Percentiles rank a stretch among this genome's conserved stretches.
Conservation (phyloP, 2,329 filamentous ascomycete species). For the Thielaviopsis punctulata region DNA sequence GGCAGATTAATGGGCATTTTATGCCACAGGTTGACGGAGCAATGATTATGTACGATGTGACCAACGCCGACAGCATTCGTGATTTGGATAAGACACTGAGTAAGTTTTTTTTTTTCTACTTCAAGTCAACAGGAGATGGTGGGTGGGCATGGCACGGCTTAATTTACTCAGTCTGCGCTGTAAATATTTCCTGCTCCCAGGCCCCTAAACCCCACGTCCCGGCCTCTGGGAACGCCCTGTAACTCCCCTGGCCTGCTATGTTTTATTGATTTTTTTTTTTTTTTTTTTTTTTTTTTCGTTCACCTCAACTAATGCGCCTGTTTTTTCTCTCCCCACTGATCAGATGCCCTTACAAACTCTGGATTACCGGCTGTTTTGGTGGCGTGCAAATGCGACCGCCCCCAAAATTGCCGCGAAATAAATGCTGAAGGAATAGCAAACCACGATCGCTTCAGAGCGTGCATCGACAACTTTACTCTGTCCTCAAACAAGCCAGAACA, state of each 20-base stretch:
- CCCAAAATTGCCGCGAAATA: conserved; percentile 51
- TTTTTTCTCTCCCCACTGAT: neutral
- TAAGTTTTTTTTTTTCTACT: conserved; percentile 30
- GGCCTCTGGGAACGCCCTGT: neutral
- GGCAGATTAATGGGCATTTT: conserved; percentile 50
- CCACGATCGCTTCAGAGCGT: conserved; percentile 49
- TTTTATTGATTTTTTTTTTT: too few relatives aligned
- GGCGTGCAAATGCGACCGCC: conserved; percentile 77
- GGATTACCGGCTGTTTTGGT: conserved; percentile 64
- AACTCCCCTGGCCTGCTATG: neutral
- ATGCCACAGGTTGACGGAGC: conserved; percentile 68
- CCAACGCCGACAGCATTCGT: conserved; percentile 55
- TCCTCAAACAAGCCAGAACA: conserved; percentile 53
- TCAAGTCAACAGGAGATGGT: neutral
- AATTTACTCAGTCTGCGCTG: neutral
- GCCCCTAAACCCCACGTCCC: too few relatives aligned
- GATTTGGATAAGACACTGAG: conserved; percentile 61
- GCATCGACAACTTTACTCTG: conserved; percentile 56
- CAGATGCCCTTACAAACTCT: conserved; percentile 58
- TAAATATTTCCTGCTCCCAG: neutral
- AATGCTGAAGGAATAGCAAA: conserved; percentile 46
- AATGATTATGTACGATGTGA: conserved; percentile 75
- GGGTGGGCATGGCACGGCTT: neutral
- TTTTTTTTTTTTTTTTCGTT: neutral
- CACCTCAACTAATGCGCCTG: neutral